These are phyloP conservation scores for Geotrichum europaeum DNA, from an alignment of 1,139 yeast genomes.

Conservation along the genomic window DNA sequence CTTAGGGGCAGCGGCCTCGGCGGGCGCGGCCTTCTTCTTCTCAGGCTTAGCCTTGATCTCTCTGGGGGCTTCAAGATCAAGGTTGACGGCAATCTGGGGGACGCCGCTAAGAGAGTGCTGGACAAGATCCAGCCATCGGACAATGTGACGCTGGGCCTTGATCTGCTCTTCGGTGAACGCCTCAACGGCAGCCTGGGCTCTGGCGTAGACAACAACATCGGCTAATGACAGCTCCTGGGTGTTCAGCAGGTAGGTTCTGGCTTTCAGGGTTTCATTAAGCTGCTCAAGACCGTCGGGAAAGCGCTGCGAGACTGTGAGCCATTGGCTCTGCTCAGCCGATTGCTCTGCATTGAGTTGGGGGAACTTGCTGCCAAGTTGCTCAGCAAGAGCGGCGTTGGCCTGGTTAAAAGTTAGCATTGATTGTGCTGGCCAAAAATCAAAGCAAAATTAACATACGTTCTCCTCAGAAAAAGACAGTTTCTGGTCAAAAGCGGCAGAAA, in stretches of 20 bases:
- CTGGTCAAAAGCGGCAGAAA: slow-evolving; percentile 26
- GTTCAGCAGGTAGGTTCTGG: slow-evolving; percentile 65
- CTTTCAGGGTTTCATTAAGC: slow-evolving; percentile 65
- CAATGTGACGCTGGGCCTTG: slow-evolving; percentile 63
- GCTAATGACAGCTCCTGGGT: slow-evolving; percentile 52
- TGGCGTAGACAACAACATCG: slow-evolving; percentile 64
- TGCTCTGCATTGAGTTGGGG: slow-evolving; percentile 35
- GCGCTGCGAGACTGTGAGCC: slow-evolving; percentile 64
- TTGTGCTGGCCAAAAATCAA: neutral
- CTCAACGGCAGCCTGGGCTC: slow-evolving; percentile 54
- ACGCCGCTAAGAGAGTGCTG: slow-evolving; percentile 53
- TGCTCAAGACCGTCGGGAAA: slow-evolving; percentile 49
- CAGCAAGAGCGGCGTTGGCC: slow-evolving; percentile 23
- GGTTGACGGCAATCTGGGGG: slow-evolving; percentile 53
- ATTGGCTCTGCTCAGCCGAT: slow-evolving; percentile 75
- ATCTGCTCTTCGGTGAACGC: slow-evolving; percentile 53
- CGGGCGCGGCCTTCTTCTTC: slow-evolving; percentile 25
- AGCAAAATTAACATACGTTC: slow-evolving; percentile 11
- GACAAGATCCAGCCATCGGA: slow-evolving; percentile 86
- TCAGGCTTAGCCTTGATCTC: slow-evolving; percentile 59
- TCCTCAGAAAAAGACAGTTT: slow-evolving; percentile 25
- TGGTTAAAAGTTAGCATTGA: slow-evolving; percentile 2
- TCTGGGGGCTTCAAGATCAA: slow-evolving; percentile 59
- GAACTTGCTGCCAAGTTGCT: slow-evolving; percentile 20
- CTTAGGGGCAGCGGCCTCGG: slow-evolving; percentile 23